Percentiles rank a stretch among this genome's conserved stretches.
phyloP scores from a whole-genome alignment of 2,329 filamentous ascomycete genomes.

The Rutstroemia sp. region DNA sequence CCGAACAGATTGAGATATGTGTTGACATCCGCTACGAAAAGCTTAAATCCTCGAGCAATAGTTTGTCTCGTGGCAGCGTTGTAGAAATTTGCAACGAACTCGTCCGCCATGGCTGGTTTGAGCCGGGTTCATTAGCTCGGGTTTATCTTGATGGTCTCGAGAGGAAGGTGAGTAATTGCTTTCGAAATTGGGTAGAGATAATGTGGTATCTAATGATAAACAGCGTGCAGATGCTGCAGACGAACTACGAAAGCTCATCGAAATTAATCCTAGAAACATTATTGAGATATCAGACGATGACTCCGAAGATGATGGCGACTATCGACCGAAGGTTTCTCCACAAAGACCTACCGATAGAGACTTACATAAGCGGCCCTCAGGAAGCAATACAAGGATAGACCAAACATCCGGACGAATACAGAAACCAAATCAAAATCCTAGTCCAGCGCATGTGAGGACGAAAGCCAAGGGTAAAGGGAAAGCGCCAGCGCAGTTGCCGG shows the following conservation, averaged over 20 bases:
- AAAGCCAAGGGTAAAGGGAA: neutral
- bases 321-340: neutral
- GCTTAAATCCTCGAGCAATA: neutral
- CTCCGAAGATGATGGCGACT: neutral
- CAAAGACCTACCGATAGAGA: neutral
- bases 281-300: neutral
- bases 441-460: neutral
- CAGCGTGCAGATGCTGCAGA: no score
- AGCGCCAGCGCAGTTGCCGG: neutral
- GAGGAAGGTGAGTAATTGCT: neutral
- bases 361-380: neutral
- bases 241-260: no score
- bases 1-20: neutral
- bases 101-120: neutral
- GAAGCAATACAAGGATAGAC: neutral
- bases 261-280: neutral
- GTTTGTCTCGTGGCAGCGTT: neutral
- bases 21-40: neutral
- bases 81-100: neutral
- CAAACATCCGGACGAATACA: neutral
- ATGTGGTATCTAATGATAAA: no score
- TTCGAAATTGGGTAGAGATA: no score
- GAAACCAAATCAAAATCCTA: neutral
- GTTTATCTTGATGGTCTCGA: neutral
- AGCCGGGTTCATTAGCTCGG: neutral